These are phyloP conservation scores for Zalaria sp. DNA, from an alignment of 2,329 filamentous ascomycete genomes.

Conservation along the genomic window DNA sequence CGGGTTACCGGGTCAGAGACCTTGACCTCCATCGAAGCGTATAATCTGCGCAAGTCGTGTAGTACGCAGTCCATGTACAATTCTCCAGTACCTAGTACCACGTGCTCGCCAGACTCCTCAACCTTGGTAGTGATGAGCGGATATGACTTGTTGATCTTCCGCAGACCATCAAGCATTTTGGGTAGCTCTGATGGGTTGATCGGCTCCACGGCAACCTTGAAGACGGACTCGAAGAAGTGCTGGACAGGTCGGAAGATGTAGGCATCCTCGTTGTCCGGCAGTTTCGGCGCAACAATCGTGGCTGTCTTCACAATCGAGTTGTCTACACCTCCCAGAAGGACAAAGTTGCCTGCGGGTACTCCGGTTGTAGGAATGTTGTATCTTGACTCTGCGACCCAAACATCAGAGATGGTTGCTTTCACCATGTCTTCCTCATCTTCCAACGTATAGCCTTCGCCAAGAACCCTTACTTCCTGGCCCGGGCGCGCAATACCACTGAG, in stretches of 20 bases:
- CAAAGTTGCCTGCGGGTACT: constrained; percentile 85
- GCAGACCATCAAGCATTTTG: constrained; percentile 94
- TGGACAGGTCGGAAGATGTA: constrained; percentile 89
- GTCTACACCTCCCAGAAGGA: constrained; percentile 82
- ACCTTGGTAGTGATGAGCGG: constrained; percentile 93
- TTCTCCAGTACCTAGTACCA: constrained; percentile 88
- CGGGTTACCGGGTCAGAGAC: constrained; percentile 94
- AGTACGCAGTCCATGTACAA: constrained; percentile 99
- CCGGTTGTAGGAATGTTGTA: constrained; percentile 89
- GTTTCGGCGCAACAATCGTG: constrained; percentile 66
- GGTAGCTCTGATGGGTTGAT: constrained; percentile 96
- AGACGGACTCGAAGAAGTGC: constrained; percentile 93
- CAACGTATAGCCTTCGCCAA: constrained; percentile 89
- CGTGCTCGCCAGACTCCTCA: constrained; percentile 93
- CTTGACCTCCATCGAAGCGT: constrained; percentile 98
- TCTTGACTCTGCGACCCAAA: constrained; percentile 80
- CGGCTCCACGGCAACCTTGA: constrained; percentile 95
- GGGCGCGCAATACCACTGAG: constrained; percentile 82
- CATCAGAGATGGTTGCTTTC: constrained; percentile 66
- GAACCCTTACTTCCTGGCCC: constrained; percentile 70
- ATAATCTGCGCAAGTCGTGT: constrained; percentile 83
- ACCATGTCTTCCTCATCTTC: constrained; percentile 98
- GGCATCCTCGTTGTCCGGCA: constrained; percentile 79
- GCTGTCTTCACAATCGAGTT: constrained; percentile 98
- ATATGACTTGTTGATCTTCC: constrained; percentile 97